These are phyloP conservation scores for Plantago elongata DNA, from an alignment of 257 asterid genomes.

Conservation along the genomic window DNA sequence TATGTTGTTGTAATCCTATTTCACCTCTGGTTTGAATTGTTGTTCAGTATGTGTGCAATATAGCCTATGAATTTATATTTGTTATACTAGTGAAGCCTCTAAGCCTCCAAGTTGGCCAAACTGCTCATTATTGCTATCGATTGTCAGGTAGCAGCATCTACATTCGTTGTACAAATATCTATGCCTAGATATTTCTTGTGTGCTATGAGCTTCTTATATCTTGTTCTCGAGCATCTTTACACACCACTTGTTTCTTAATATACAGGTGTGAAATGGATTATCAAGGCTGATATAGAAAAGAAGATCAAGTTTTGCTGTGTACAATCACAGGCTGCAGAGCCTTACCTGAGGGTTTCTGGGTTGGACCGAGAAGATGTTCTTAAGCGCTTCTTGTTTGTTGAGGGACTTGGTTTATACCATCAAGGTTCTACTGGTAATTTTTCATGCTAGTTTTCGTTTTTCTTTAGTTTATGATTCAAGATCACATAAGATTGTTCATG, in stretches of 20 bases:
- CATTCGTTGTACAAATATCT: too few relatives aligned
- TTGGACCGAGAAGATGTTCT: constrained; percentile 66
- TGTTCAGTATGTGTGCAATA: too few relatives aligned
- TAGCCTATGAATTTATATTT: too few relatives aligned
- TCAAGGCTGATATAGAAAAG: constrained; percentile 60
- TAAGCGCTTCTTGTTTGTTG: constrained; percentile 73
- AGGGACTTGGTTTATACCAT: constrained; percentile 74
- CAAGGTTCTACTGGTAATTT: constrained; percentile 84
- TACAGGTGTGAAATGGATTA: constrained; percentile 86
- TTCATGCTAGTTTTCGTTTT: neutral
- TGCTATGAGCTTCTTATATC: neutral
- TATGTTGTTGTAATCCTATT: too few relatives aligned
- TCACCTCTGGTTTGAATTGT: too few relatives aligned
- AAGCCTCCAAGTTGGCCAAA: too few relatives aligned
- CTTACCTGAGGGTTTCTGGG: constrained; percentile 65
- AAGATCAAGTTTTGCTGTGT: constrained; percentile 86
- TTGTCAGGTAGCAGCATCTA: too few relatives aligned
- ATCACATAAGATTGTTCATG: neutral
- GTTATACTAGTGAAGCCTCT: too few relatives aligned
- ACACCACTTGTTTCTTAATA: constrained; percentile 3
- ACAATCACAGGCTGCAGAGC: constrained; percentile 91
- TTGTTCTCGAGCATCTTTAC: constrained; percentile 1
- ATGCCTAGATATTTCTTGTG: too few relatives aligned
- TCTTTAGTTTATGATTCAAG: neutral
- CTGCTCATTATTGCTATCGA: too few relatives aligned